Conservation (phyloP, 176 grass and related monocot species). For the Tuctoria greenei region DNA sequence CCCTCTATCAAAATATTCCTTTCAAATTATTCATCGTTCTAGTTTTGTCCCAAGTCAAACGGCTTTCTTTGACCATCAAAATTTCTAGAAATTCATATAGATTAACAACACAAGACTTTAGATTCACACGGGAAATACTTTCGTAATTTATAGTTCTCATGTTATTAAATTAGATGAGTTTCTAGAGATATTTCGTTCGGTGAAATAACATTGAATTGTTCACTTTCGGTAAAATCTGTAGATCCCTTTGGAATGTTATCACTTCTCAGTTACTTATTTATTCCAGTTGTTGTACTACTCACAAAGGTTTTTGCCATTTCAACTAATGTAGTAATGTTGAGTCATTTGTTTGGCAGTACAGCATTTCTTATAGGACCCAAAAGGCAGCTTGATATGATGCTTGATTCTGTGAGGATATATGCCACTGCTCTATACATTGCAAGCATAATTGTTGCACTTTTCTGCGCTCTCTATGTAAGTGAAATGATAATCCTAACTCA, state of each 20-base stretch:
- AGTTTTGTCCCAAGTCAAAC: neutral
- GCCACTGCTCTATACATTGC: conserved; percentile 95
- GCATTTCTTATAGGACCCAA: conserved; percentile 98
- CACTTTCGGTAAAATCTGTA: neutral
- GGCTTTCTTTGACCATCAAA: neutral
- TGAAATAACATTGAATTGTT: neutral
- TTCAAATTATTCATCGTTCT: neutral
- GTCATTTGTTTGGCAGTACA: conserved; percentile 85
- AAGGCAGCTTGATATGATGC: conserved; percentile 96
- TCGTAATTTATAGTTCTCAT: neutral
- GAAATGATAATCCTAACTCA: neutral
- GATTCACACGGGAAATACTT: neutral
- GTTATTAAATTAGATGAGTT: neutral
- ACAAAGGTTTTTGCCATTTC: conserved; percentile 22
- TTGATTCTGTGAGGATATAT: conserved; percentile 98
- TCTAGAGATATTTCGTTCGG: neutral
- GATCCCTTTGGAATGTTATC: neutral
- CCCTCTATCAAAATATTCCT: conserved; percentile 17
- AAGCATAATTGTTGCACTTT: conserved; percentile 87
- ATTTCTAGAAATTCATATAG: neutral
- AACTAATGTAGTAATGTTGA: conserved; percentile 56
- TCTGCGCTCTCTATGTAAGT: conserved; percentile 92
- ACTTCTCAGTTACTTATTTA: neutral
- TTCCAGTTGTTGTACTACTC: neutral
- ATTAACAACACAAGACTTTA: neutral